A percentile compares a stretch with the other conserved stretches of the same genome.
Conservation (phyloP, 164 flowering plant genomes). For the Macadamia integrifolia region DNA sequence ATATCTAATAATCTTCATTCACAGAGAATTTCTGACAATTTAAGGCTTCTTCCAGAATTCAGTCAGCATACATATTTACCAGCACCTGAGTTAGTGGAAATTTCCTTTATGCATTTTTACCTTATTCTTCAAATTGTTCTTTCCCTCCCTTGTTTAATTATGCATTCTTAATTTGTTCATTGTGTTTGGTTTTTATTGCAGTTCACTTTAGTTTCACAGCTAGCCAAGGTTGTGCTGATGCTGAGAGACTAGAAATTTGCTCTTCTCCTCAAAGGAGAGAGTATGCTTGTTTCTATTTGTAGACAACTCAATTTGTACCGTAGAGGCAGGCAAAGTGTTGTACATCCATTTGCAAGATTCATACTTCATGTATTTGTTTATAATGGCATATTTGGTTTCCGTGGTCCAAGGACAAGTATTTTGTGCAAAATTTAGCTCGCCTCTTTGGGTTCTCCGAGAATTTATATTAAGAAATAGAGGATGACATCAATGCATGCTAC, state of each 20-base stretch:
- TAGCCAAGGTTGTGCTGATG: neutral
- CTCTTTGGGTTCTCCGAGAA: neutral
- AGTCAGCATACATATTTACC: neutral
- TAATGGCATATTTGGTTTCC: neutral
- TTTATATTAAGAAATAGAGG: too few relatives aligned
- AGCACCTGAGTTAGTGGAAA: neutral
- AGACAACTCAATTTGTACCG: too few relatives aligned
- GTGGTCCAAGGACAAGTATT: neutral
- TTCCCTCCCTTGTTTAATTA: neutral
- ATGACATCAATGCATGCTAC: too few relatives aligned
- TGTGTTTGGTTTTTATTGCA: conserved; percentile 5
- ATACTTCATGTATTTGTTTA: neutral
- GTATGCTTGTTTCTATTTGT: neutral
- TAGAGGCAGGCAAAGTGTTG: neutral
- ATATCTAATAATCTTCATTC: neutral
- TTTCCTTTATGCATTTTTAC: neutral
- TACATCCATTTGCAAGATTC: neutral
- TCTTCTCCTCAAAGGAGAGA: neutral
- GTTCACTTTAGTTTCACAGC: conserved; percentile 1
- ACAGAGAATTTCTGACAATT: neutral
- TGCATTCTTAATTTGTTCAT: neutral
- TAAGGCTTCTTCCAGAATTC: neutral
- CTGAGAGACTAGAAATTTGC: neutral
- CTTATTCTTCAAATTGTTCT: neutral
- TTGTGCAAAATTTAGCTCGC: too few relatives aligned